Conservation (phyloP, 2,329 filamentous ascomycete species). For the Arthrobotrys sphaeroides region DNA sequence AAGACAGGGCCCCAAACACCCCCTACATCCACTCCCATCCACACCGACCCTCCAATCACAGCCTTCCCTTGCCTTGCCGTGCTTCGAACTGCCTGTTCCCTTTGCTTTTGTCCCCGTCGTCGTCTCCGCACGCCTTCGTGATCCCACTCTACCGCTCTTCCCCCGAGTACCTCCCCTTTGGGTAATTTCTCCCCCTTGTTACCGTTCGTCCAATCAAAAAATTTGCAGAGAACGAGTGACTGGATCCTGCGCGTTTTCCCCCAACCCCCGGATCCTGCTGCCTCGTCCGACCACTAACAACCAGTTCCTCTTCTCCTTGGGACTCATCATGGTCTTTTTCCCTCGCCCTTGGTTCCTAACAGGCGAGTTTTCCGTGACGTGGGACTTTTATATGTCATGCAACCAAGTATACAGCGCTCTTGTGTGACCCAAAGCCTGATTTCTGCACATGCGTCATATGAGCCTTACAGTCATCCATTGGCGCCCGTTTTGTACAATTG, state of each 20-base stretch:
- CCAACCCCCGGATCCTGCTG: constrained; percentile 34
- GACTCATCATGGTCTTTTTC: too few species aligned
- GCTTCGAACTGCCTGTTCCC: constrained; percentile 24
- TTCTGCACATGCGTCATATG: constrained; percentile 30
- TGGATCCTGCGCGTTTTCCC: constrained; percentile 34
- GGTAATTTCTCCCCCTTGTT: constrained; percentile 28
- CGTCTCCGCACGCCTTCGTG: constrained; percentile 21
- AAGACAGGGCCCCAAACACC: constrained; percentile 37
- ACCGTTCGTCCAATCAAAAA: constrained; percentile 31
- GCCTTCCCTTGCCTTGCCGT: background rate
- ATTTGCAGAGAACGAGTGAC: constrained; percentile 14
- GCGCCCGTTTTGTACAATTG: too few species aligned
- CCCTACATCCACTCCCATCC: constrained; percentile 25
- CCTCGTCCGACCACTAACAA: constrained; percentile 6
- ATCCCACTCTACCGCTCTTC: background rate
- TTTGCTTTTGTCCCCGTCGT: constrained; percentile 18
- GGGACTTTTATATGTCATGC: background rate
- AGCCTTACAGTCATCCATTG: constrained; percentile 6
- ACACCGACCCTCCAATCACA: constrained; percentile 44
- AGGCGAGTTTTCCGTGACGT: constrained; percentile 8
- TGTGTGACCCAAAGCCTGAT: constrained; percentile 26
- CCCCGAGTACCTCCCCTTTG: constrained; percentile 12
- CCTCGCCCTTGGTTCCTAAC: constrained; percentile 5
- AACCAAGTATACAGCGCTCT: too few species aligned
- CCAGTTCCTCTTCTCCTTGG: background rate